Evolutionary conservation across 176 grass and related monocot species (phyloP), one percentile per base, ranked within the genome.

Genomic region (Metroxylon sagu): DNA sequence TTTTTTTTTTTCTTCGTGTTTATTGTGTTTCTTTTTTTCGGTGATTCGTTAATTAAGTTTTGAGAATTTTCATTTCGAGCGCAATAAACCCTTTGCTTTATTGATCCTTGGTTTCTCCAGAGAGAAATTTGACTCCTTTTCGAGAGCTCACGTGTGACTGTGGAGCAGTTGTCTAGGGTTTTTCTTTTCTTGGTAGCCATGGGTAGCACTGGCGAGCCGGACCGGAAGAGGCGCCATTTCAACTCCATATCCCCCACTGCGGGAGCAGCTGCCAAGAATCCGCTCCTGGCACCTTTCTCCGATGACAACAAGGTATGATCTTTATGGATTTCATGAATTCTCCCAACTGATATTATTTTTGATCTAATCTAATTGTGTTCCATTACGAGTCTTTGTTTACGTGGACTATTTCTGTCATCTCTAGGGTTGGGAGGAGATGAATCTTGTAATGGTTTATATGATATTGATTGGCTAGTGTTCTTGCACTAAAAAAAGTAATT

Each of bases 231-330:
- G 53, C 79, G 73, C 16, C 73, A 83, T 53, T 67, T 85, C 53
- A 68, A 56, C 64, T 71, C 87, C 56, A 73, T 86, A 52, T 78
- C 75, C 54, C 79, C 80, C 19, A 75, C 79, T n/a, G 69, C 62
- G 5, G 66, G 61, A 15, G 39, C 81, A 3, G 70, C 85, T 12
- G 67, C 74, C 53, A 85, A 85, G 70, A 81, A 82, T 61, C 64
- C 76, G 18, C 72, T 65, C 4, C 56, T 72, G 23, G n/a, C 72
- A 5, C 79, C 76, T n/a, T 72, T 52, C 54, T 83, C 83, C n/a
- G 83, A 83, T 60, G 79, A 91, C 43, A 86, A 78, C 64, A 92
- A 86, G 88, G 83, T 92, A 72, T 69, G 48, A 25, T 43, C n/a
- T 56, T 10, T 56, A 15, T 60, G 67, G 30, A 4, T 16, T 35